Evolutionary conservation across 306 rosid species (phyloP).

Genomic region (Carpinus viminea): DNA sequence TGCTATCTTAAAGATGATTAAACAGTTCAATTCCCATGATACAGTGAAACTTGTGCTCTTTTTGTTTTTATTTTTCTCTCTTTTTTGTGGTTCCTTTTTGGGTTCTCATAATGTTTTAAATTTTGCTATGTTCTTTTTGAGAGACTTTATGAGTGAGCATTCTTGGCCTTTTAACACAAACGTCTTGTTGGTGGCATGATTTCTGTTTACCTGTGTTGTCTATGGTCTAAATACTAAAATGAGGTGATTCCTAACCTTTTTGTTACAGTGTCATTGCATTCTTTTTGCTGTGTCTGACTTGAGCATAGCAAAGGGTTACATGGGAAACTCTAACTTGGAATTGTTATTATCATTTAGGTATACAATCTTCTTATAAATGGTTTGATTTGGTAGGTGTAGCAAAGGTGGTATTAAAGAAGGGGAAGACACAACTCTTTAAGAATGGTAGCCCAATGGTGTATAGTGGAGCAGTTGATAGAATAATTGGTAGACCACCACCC

Average conservation of each 20-base stretch:
- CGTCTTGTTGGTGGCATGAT: neutral
- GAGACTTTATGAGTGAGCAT: neutral
- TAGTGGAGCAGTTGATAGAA: slow-evolving; percentile 94
- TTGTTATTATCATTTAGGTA: slow-evolving; percentile 11
- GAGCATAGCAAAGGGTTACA: neutral
- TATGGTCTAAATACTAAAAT: neutral
- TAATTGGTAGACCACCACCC: slow-evolving; percentile 90
- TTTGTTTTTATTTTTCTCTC: neutral
- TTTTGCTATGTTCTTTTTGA: neutral
- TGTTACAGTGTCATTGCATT: neutral
- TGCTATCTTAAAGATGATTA: neutral
- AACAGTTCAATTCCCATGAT: neutral
- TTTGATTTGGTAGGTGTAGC: slow-evolving; percentile 71
- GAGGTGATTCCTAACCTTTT: too few relatives aligned
- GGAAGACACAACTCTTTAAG: slow-evolving; percentile 91
- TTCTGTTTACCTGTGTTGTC: neutral
- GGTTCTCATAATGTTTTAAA: neutral
- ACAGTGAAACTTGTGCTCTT: neutral
- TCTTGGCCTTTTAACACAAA: neutral
- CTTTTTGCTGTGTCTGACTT: neutral
- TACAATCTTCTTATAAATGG: slow-evolving; percentile 34
- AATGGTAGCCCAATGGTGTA: slow-evolving; percentile 98
- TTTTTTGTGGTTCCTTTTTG: neutral
- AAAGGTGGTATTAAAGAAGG: slow-evolving; percentile 85
- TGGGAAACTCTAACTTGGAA: slow-evolving; percentile 1